Evolutionary conservation across 139 green algal species (phyloP), one percentile per base, ranked within the genome.

Genomic region (Monoraphidium neglectum): DNA sequence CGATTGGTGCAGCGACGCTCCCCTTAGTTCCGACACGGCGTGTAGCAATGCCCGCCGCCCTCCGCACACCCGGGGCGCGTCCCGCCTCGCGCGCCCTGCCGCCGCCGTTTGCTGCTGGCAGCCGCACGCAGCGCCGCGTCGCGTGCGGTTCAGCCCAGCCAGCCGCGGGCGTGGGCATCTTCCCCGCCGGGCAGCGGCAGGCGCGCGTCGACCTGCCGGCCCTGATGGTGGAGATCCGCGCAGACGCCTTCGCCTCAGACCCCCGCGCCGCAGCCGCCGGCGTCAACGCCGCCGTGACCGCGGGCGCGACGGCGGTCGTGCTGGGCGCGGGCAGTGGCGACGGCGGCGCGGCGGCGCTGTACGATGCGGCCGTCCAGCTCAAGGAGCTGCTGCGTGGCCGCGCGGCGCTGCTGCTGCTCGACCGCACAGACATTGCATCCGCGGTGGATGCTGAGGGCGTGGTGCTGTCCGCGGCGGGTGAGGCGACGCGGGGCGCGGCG

Each of bases 391-490:
- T 98, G 62, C 82, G 94, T 4, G 91, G 91, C 1, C 78, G 94
- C 0, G 92, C 91, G 10, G 61, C 84, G 15, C 82, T 99, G 62
- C 83, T 99, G 28, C 76, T 99, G 26, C 67, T 87, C 30, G 93
- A 98, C 68, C 77, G 94, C 24, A 90, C 88, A 10, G 95, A 99
- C 79, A 94, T 99, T 63, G 95, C 91, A 1, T 83, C 88, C 35
- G 95, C 93, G 1, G 88, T 89, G 1, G 88, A 82, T 21, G 93
- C 92, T 3, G 90, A 98, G 43, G 95, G 95, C 3, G 93, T 97
- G 30, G 60, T 98, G 28, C 85, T 99, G 18, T 92, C 84, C 1
- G 51, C 84, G 28, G 74, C 81, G 73, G 94, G 88, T 91, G 57
- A 40, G 70, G n/a, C n/a, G n/a, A n/a, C n/a, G n/a, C n/a, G n/a